phyloP scores from a whole-genome alignment of 106 monocot genomes.

The Hemerocallis citrina region DNA sequence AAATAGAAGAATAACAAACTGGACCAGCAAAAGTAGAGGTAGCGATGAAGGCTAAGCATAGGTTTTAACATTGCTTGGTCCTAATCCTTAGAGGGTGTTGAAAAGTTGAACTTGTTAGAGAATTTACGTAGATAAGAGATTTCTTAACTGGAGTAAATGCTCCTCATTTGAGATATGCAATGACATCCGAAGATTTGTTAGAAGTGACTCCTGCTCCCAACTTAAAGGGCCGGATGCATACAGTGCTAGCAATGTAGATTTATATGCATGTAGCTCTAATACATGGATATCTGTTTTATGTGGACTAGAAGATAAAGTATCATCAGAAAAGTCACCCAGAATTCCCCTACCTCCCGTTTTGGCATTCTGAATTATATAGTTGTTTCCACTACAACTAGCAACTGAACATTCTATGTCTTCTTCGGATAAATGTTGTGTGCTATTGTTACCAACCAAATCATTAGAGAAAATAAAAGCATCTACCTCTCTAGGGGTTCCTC shows the following conservation, averaged over 20 bases:
- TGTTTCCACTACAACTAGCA: conserved; percentile 14
- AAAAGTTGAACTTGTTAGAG: conserved; percentile 1
- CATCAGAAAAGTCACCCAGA: neutral
- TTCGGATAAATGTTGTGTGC: conserved; percentile 21
- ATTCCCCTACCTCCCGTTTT: neutral
- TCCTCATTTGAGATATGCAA: conserved; percentile 19
- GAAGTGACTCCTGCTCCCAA: conserved; percentile 20
- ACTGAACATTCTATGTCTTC: conserved; percentile 2
- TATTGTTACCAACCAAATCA: conserved; percentile 20
- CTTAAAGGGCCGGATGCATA: conserved; percentile 12
- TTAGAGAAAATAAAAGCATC: conserved; percentile 29
- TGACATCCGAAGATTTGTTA: conserved; percentile 10
- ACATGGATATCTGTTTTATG: conserved; percentile 1
- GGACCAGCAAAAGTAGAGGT: too few relatives aligned
- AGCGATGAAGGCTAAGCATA: conserved; percentile 1
- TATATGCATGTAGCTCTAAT: conserved; percentile 17
- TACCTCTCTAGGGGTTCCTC: conserved; percentile 18
- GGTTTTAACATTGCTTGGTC: too few relatives aligned
- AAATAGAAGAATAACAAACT: neutral
- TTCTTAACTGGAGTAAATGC: conserved; percentile 4
- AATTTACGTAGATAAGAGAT: conserved; percentile 6
- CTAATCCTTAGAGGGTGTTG: too few relatives aligned
- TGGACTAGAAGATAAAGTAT: conserved; percentile 3
- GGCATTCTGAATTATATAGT: neutral
- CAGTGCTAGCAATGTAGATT: conserved; percentile 5